phyloP scores from a whole-genome alignment of 2,329 filamentous ascomycete species.

The Colletotrichum liaoningense region DNA sequence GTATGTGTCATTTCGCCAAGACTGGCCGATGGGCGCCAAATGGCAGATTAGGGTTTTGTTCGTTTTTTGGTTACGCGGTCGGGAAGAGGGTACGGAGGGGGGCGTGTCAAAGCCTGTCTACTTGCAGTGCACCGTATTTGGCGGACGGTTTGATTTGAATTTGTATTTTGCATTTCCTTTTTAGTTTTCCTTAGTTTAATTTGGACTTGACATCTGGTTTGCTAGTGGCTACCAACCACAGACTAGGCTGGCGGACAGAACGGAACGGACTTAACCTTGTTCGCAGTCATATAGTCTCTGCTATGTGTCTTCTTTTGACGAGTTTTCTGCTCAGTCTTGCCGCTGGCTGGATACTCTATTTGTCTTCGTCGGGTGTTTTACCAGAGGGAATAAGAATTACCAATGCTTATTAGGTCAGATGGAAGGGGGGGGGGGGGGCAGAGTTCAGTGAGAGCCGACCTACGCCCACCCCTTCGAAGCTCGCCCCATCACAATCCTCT shows the following conservation, averaged over 20 bases:
- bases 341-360: neutral
- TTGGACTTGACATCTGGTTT: neutral
- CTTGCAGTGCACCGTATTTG: neutral
- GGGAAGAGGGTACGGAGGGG: neutral
- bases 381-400: neutral
- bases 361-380: neutral
- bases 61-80: neutral
- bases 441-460: neutral
- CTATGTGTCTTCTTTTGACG: too few species aligned
- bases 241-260: neutral
- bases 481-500: neutral
- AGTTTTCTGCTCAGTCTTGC: neutral
- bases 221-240: neutral
- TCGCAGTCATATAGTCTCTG: neutral
- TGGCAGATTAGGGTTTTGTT: constrained; percentile 11
- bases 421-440: neutral
- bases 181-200: neutral
- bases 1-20: constrained; percentile 31
- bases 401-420: neutral
- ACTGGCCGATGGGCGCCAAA: constrained; percentile 18
- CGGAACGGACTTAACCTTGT: neutral
- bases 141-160: neutral
- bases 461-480: neutral
- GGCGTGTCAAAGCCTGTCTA: neutral
- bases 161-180: neutral